Conservation (phyloP, 2,329 filamentous ascomycete species). For the Trichoderma citrinoviride region DNA sequence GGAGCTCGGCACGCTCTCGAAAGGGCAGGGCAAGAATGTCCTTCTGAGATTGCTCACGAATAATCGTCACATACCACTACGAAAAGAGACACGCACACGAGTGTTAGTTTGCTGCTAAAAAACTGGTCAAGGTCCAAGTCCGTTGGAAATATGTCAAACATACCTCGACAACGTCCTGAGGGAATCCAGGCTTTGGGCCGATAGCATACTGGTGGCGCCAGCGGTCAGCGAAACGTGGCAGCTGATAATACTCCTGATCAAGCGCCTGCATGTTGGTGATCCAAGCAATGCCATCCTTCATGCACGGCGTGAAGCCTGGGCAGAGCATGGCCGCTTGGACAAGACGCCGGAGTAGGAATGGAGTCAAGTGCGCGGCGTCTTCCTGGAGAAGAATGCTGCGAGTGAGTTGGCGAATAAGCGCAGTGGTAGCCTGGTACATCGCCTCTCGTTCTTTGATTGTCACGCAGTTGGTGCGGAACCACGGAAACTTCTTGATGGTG, state of each 20-base stretch:
- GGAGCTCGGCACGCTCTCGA: slow-evolving; percentile 35
- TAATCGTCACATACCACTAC: slow-evolving; percentile 57
- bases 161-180: slow-evolving; percentile 56
- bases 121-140: not conserved
- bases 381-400: slow-evolving; percentile 41
- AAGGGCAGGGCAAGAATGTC: slow-evolving; percentile 42
- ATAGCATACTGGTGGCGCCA: slow-evolving; percentile 56
- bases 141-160: slow-evolving; percentile 22
- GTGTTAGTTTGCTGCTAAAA: not conserved
- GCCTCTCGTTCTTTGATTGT: slow-evolving; percentile 56
- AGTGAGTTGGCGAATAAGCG: slow-evolving; percentile 48
- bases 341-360: slow-evolving; percentile 53
- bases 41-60: slow-evolving; percentile 51
- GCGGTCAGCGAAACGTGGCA: slow-evolving; percentile 46
- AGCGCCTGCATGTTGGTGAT: slow-evolving; percentile 35
- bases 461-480: slow-evolving; percentile 56
- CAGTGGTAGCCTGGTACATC: slow-evolving; percentile 50
- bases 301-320: slow-evolving; percentile 58
- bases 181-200: slow-evolving; percentile 46
- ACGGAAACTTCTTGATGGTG: slow-evolving; percentile 61
- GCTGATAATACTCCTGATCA: slow-evolving; percentile 38
- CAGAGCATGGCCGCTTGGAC: slow-evolving; percentile 53
- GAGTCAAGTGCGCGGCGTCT: slow-evolving; percentile 47
- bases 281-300: slow-evolving; percentile 58
- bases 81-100: not conserved